Evolutionary conservation across 345 rosid genomes (phyloP), one percentile per base, ranked within the genome.

Genomic region (Turnera subulata): DNA sequence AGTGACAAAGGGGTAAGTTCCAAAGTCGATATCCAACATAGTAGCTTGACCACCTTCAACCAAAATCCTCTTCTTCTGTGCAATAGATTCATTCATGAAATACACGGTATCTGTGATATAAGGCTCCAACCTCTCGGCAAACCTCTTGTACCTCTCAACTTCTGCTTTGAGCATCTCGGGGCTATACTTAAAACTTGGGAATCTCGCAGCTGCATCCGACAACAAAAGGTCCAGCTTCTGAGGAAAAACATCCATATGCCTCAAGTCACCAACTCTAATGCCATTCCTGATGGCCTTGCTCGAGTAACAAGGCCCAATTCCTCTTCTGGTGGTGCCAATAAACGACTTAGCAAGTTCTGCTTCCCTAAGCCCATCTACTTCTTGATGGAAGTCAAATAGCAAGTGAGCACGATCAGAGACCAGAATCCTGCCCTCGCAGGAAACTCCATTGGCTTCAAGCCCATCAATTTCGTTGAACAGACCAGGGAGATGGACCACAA

Each of bases 1-100:
- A 63, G 99, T 93, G 23, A 93, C 99, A 64, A 89, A 93, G 17
- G 99, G 99, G 64, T 93, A 93, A 12, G 97, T 93, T 56, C 97
- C 97, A 67, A 89, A 89, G 63, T 93, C 99, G 61, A 89, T 77
- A 51, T 93, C 99, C 59, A 93, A 69, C 99, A 93, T 93, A 16
- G 99, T 87, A 22, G 99, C 99, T 63, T 93, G 99, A 64, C 99
- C 97, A 68, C 99, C 99, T 81, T 93, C 99, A 8, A 93, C 91
- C 83, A 89, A 72, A 73, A 93, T 76, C 69, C 75, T 93, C 63
- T 86, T 88, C 72, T 85, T 85, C 74, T 83, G 81, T 7, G 67
- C 62, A 55, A 93, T 86, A 2, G 88, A 80, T 25, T 93, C 94
- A 53, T 89, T 85, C 75, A 93, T 75, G 54, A 92, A 71, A 78